Percentiles rank a stretch among this genome's conserved stretches.
Conservation (phyloP, 306 rosid species). For the Fragaria vesca region DNA sequence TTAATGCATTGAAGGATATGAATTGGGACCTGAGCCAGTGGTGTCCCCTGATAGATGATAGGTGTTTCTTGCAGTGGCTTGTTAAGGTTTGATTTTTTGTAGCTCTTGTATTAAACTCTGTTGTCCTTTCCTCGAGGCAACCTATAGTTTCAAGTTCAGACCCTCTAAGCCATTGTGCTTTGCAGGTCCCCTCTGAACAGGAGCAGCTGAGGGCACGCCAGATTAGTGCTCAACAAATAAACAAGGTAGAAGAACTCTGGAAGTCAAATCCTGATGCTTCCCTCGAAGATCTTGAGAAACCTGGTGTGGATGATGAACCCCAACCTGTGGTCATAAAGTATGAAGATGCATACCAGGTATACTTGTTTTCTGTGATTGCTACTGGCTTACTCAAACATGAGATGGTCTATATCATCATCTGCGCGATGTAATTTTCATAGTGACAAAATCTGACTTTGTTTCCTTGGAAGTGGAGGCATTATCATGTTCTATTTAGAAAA, state of each 20-base stretch:
- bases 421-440: neutral
- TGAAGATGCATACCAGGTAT: conserved; percentile 99
- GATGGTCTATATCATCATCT: neutral
- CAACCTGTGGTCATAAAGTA: conserved; percentile 91
- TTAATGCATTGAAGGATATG: conserved; percentile 99
- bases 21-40: conserved; percentile 99
- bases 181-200: conserved; percentile 96
- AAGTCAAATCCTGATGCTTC: conserved; percentile 98
- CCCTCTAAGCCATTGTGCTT: conserved; percentile 23
- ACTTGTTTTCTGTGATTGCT: conserved; percentile 19
- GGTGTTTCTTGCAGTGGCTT: conserved; percentile 99
- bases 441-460: neutral
- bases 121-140: neutral
- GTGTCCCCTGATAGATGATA: conserved; percentile 98
- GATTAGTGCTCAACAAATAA: conserved; percentile 98
- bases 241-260: conserved; percentile 98
- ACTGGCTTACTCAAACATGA: conserved; percentile 1
- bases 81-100: conserved; percentile 67
- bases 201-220: conserved; percentile 99
- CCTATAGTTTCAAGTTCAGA: neutral
- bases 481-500: neutral
- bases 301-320: conserved; percentile 99
- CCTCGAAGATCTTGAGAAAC: conserved; percentile 97
- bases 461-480: neutral
- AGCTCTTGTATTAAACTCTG: conserved; percentile 4